Evolutionary conservation across 2,329 filamentous ascomycete genomes (phyloP), one percentile per base, ranked within the genome.

Genomic region (Fusarium tanahbumbuense): DNA sequence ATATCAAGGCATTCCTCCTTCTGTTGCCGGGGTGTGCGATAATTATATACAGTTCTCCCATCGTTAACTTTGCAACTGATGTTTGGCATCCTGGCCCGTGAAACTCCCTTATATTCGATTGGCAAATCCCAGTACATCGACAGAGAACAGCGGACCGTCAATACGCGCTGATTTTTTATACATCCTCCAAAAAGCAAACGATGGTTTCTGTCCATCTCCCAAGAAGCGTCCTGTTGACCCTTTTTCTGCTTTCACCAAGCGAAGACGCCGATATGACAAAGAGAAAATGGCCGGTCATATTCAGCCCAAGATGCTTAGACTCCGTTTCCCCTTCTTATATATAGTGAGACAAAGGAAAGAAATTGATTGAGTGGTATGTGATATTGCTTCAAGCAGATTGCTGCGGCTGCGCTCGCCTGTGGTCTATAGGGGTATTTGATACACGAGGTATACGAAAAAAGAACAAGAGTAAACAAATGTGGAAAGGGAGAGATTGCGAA

Each of bases 361-460:
- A 71, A 64, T 68, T 75, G 70, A 68, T 76, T 62, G 71, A 72
- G 69, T 77, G 56, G 70, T 50, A 67, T 74, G 69, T 63, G 58
- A 63, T 68, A 61, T 69, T 73, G 77, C 74, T 73, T 77, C 73
- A 75, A 75, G 75, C 73, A 75, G 58, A 68, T 73, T 63, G 68
- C 64, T 63, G 67, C 64, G 64, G 71, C 68, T 71, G 71, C 71
- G 75, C 70, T 75, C 72, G 76, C 75, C 73, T 75, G 77, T 75
- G 75, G 75, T 80, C 78, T 80, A 80, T 80, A 76, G 65, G 73
- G 78, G 78, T 80, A 79, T 80, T 80, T 76, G 72, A 76, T 78
- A 76, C 74, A 75, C 73, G 57, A 71, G 61, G 70, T 70, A 75
- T 74, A 41, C 49, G 60, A 65, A 62, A 71, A 71, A 75, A 69